These are phyloP conservation scores for Russula ochroleuca DNA, from an alignment of 768 basidiomycete genomes.

Conservation along the genomic window DNA sequence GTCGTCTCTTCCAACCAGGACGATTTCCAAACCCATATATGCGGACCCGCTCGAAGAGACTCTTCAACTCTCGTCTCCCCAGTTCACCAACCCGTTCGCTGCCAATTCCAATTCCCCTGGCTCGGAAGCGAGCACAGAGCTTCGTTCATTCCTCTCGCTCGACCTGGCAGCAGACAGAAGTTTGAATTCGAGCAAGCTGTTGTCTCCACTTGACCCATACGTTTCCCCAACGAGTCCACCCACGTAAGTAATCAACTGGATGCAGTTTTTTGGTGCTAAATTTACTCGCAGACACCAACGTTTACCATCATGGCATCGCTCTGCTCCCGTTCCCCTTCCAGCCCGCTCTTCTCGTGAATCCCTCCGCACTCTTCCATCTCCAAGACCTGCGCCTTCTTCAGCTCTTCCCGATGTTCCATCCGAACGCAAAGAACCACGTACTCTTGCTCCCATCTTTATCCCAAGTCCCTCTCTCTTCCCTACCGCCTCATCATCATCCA, in stretches of 20 bases:
- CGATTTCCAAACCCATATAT: conserved; percentile 4
- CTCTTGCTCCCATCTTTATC: conserved; percentile 18
- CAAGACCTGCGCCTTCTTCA: conserved; percentile 54
- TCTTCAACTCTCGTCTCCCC: not conserved
- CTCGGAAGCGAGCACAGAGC: conserved; percentile 5
- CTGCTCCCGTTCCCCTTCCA: no score
- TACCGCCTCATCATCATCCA: not conserved
- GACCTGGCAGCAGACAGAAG: conserved; percentile 57
- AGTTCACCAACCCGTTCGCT: conserved; percentile 24
- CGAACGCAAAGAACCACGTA: conserved; percentile 8
- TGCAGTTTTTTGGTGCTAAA: not conserved
- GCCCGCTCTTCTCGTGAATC: conserved; percentile 42
- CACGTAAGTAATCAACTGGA: conserved; percentile 3
- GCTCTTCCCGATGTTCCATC: conserved; percentile 46
- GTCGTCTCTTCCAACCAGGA: conserved; percentile 21
- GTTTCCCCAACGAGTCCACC: conserved; percentile 13
- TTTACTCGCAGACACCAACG: conserved; percentile 26
- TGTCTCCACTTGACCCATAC: conserved; percentile 35
- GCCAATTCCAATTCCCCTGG: not conserved
- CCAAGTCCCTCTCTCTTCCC: conserved; percentile 15
- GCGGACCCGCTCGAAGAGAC: not conserved
- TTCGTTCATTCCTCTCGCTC: conserved; percentile 62
- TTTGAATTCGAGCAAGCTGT: conserved; percentile 34
- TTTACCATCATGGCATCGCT: not conserved
- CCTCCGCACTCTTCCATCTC: conserved; percentile 50